Conservation (phyloP, 768 basidiomycete species). For the Serendipita sp. region DNA sequence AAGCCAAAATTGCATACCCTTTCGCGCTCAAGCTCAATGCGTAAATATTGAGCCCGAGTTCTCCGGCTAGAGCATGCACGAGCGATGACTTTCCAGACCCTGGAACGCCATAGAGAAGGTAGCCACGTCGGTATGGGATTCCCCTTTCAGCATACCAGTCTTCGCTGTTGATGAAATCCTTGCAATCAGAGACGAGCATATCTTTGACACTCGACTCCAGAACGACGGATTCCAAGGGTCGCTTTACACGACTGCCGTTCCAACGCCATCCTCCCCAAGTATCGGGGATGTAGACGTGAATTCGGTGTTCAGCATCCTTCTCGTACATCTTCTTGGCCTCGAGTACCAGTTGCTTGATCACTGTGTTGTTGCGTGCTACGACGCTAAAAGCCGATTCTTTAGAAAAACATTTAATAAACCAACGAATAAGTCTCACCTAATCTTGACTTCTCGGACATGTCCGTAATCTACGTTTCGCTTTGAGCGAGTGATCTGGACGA, state of each 20-base stretch:
- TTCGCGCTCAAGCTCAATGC: constrained; percentile 80
- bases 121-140: constrained; percentile 80
- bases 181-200: constrained; percentile 67
- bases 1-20: constrained; percentile 24
- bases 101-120: constrained; percentile 70
- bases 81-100: constrained; percentile 82
- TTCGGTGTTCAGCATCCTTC: constrained; percentile 70
- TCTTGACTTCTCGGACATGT: constrained; percentile 57
- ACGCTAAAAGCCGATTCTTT: constrained; percentile 31
- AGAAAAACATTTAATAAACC: background rate
- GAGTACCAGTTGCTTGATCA: constrained; percentile 76
- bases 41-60: constrained; percentile 82
- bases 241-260: constrained; percentile 79
- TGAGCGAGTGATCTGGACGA: constrained; percentile 52
- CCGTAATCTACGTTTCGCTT: constrained; percentile 54
- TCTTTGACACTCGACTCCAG: constrained; percentile 80
- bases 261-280: constrained; percentile 67
- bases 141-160: constrained; percentile 83
- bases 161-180: constrained; percentile 49
- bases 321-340: constrained; percentile 85
- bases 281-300: constrained; percentile 83
- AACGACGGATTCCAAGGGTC: constrained; percentile 77
- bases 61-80: constrained; percentile 77
- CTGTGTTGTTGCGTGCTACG: constrained; percentile 65
- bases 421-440: constrained; percentile 22